phyloP scores from a whole-genome alignment of 345 rosid genomes.

The Passiflora organensis region DNA sequence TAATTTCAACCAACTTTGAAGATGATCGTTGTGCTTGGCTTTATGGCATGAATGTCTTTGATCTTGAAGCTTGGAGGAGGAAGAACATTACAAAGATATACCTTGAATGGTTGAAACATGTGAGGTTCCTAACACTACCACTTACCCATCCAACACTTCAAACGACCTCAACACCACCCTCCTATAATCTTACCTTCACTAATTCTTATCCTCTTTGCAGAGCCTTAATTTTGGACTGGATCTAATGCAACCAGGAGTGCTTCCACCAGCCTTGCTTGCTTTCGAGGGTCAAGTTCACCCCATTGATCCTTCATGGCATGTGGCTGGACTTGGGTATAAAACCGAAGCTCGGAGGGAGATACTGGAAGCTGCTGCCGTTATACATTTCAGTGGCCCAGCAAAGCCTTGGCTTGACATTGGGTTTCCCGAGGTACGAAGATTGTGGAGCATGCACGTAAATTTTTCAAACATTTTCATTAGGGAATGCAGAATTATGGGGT shows the following conservation, averaged over 20 bases:
- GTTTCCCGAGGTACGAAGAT: conserved; percentile 48
- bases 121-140: conserved; percentile 27
- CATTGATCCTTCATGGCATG: conserved; percentile 79
- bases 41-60: conserved; percentile 78
- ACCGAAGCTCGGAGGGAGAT: conserved; percentile 27
- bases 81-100: conserved; percentile 55
- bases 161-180: no score
- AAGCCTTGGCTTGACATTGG: conserved; percentile 95
- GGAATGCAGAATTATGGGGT: conserved; percentile 63
- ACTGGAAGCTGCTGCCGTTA: conserved; percentile 58
- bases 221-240: conserved; percentile 56
- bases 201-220: conserved; percentile 33
- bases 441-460: conserved; percentile 71
- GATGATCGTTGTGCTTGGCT: conserved; percentile 71
- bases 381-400: conserved; percentile 93
- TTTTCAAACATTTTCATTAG: conserved; percentile 59
- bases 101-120: conserved; percentile 67
- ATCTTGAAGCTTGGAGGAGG: conserved; percentile 86
- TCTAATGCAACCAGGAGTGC: conserved; percentile 81
- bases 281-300: conserved; percentile 65
- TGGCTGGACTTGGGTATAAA: conserved; percentile 69
- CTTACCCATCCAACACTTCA: no score
- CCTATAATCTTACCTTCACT: not conserved
- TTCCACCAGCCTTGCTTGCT: conserved; percentile 72
- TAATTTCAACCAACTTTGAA: conserved; percentile 53